A percentile compares a stretch with the other conserved stretches of the same genome.
phyloP scores from a whole-genome alignment of 257 asterid genomes.

The Solanum ahanhuiri region DNA sequence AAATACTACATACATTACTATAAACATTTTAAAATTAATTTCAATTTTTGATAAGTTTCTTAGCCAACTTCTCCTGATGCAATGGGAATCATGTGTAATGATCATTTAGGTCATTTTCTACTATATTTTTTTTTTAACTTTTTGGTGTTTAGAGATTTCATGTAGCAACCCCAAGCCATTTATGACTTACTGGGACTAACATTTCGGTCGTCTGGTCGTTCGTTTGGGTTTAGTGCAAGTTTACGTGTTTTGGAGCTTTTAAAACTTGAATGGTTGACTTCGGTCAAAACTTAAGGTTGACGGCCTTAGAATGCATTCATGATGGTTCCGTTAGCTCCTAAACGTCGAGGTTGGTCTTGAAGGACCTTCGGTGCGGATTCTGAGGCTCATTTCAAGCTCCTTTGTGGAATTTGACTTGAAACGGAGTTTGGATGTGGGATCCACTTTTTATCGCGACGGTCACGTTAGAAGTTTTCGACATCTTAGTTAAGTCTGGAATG shows the following conservation, averaged over 20 bases:
- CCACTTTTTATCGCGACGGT: background rate
- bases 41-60: background rate
- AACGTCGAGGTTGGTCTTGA: background rate
- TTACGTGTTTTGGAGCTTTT: background rate
- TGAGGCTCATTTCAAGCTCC: background rate
- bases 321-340: background rate
- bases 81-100: background rate
- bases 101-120: background rate
- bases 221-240: background rate
- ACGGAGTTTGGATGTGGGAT: background rate
- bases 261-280: background rate
- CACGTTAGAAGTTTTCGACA: background rate
- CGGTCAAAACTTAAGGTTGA: background rate
- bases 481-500: background rate
- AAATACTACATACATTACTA: background rate
- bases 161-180: background rate
- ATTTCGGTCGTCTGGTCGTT: background rate
- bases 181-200: background rate
- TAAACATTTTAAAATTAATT: no score
- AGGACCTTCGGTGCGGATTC: background rate
- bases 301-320: background rate
- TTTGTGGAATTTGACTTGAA: background rate
- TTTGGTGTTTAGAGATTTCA: background rate
- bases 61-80: background rate
- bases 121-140: background rate